Evolutionary conservation across 371 early-diverging fungal genomes (phyloP).

Genomic region (Mucor piriformis): DNA sequence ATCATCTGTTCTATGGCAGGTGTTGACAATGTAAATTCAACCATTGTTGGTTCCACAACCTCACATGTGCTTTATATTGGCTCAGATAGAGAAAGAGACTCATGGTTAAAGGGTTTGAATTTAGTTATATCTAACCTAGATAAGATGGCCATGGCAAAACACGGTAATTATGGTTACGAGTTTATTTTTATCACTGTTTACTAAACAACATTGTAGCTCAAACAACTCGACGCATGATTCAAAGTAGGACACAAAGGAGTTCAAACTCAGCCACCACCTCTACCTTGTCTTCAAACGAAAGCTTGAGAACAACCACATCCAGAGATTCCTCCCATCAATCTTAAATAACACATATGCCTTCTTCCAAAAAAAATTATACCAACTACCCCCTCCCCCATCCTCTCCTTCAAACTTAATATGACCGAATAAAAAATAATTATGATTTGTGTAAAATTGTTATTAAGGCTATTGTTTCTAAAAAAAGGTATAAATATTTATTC

Average conservation of each 20-base stretch:
- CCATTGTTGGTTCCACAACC: conserved; percentile 39
- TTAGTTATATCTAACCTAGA: conserved; percentile 37
- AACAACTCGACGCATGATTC: conserved; percentile 24
- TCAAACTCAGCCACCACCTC: not conserved
- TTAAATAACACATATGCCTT: not conserved
- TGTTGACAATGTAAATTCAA: conserved; percentile 44
- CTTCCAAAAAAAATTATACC: not conserved
- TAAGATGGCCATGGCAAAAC: conserved; percentile 30
- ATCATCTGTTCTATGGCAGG: conserved; percentile 40
- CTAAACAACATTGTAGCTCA: conserved; percentile 25
- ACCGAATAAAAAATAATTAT: not conserved
- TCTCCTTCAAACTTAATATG: not conserved
- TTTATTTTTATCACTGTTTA: not conserved
- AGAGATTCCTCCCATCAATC: not conserved
- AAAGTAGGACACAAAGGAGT: conserved; percentile 21
- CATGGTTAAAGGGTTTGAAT: conserved; percentile 33
- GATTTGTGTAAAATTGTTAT: not conserved
- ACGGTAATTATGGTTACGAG: conserved; percentile 18
- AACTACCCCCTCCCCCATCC: not conserved
- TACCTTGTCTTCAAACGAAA: conserved; percentile 8
- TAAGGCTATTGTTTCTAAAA: not conserved
- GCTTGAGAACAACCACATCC: not conserved
- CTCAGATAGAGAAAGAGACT: conserved; percentile 30
- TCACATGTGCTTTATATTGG: conserved; percentile 33
- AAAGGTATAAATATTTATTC: conserved; percentile 41